These are phyloP conservation scores for Sistotremastrum suecicum DNA, from an alignment of 768 basidiomycete species.

Conservation along the genomic window DNA sequence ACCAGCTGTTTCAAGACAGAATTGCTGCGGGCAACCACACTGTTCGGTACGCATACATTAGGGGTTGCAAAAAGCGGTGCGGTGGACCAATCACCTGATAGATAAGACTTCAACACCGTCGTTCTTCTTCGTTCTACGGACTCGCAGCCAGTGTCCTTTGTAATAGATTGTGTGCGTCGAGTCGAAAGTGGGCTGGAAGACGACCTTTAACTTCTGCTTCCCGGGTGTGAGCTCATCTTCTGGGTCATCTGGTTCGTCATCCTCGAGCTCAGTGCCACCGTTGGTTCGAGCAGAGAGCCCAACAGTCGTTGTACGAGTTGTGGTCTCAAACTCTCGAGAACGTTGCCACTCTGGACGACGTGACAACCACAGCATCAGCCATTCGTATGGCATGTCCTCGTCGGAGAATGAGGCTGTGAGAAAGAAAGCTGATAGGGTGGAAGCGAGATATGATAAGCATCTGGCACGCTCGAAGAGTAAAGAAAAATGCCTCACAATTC, in stretches of 20 bases:
- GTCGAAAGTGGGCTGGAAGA: constrained; percentile 80
- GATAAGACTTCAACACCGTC: constrained; percentile 65
- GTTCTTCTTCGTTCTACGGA: constrained; percentile 52
- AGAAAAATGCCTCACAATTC: constrained; percentile 45
- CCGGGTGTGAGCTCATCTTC: constrained; percentile 25
- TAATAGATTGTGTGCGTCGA: constrained; percentile 85
- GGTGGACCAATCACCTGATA: constrained; percentile 40
- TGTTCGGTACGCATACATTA: constrained; percentile 13
- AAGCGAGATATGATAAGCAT: constrained; percentile 3
- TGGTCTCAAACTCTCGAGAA: constrained; percentile 80
- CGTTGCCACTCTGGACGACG: constrained; percentile 81
- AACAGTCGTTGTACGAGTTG: constrained; percentile 56
- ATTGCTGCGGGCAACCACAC: constrained; percentile 75
- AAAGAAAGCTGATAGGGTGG: constrained; percentile 50
- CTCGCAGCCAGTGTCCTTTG: constrained; percentile 71
- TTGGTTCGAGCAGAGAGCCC: constrained; percentile 34
- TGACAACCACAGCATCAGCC: constrained; percentile 85
- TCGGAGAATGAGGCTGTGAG: constrained; percentile 83
- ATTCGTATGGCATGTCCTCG: constrained; percentile 83
- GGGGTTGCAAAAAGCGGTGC: constrained; percentile 1
- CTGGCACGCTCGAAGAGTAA: constrained; percentile 1
- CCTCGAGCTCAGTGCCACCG: constrained; percentile 38
- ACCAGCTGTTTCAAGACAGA: constrained; percentile 80
- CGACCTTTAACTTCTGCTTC: constrained; percentile 64
- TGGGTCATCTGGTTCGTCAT: constrained; percentile 27